phyloP scores from a whole-genome alignment of 192 early-diverging fungal species.

The Podila clonocystis region DNA sequence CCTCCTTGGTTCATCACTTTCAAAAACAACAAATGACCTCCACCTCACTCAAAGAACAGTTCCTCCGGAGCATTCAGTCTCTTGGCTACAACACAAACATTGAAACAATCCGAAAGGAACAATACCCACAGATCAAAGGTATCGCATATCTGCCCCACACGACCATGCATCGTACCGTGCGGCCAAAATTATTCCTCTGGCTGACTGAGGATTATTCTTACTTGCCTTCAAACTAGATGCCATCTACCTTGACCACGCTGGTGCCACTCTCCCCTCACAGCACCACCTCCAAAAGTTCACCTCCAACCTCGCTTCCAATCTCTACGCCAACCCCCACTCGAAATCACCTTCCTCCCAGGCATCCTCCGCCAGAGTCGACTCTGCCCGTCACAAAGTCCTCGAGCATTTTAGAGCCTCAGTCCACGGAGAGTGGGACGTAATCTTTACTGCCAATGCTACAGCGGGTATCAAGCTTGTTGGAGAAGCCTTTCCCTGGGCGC shows the following conservation, averaged over 20 bases:
- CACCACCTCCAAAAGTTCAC: conserved; percentile 53
- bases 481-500: conserved; percentile 72
- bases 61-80: conserved; percentile 20
- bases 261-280: conserved; percentile 64
- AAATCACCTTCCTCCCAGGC: conserved; percentile 62
- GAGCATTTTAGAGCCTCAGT: conserved; percentile 64
- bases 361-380: conserved; percentile 60
- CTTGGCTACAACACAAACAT: conserved; percentile 56
- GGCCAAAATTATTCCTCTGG: background rate
- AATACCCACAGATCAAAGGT: conserved; percentile 68
- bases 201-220: background rate
- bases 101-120: conserved; percentile 57
- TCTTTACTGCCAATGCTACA: conserved; percentile 85
- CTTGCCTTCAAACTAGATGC: conserved; percentile 19
- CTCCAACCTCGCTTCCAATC: conserved; percentile 54
- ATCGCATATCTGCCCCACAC: background rate
- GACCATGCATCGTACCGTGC: background rate
- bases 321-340: conserved; percentile 77
- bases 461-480: conserved; percentile 79
- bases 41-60: conserved; percentile 2
- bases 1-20: background rate
- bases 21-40: conserved; percentile 2
- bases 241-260: conserved; percentile 73
- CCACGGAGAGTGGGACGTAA: conserved; percentile 68
- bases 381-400: conserved; percentile 63